Percentiles rank a stretch among this genome's conserved stretches.
Evolutionary conservation across 108 stramenopile species (phyloP).

Genomic region (Discostella pseudostelligera): DNA sequence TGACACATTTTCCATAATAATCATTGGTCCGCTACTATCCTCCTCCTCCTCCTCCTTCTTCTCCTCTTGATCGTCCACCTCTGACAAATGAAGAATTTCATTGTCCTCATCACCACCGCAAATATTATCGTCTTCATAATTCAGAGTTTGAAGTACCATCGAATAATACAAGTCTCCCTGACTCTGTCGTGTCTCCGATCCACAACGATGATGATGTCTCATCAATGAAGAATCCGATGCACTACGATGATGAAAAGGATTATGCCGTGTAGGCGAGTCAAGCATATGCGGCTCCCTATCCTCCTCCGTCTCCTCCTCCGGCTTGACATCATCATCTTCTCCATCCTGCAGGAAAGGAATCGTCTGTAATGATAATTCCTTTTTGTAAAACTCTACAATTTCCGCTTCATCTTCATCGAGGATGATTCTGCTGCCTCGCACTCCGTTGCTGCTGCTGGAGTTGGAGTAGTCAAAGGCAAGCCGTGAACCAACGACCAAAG

Average conservation of each 20-base stretch:
- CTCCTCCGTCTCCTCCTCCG: background rate
- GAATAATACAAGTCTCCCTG: constrained; percentile 21
- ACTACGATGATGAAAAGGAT: background rate
- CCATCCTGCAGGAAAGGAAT: background rate
- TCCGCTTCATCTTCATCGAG: constrained; percentile 33
- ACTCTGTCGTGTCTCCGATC: background rate
- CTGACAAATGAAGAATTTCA: background rate
- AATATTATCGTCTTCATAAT: constrained; percentile 15
- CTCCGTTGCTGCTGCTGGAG: background rate
- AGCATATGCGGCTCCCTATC: background rate
- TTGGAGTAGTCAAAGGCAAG: background rate
- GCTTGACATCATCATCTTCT: background rate
- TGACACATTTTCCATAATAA: constrained; percentile 5
- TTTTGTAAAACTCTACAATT: constrained; percentile 39
- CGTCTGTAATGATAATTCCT: constrained; percentile 8
- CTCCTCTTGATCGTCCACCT: background rate
- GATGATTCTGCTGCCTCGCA: too few species aligned
- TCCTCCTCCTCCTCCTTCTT: background rate
- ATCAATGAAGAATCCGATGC: constrained; percentile 2
- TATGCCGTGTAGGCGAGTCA: background rate
- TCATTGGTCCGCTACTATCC: background rate
- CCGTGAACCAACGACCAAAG: constrained; percentile 3
- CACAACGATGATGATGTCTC: background rate
- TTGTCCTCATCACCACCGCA: background rate
- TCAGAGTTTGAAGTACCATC: constrained; percentile 14